A percentile compares a stretch with the other conserved stretches of the same genome.
Conservation (phyloP, 345 rosid genomes). For the Hypericum androsaemum region DNA sequence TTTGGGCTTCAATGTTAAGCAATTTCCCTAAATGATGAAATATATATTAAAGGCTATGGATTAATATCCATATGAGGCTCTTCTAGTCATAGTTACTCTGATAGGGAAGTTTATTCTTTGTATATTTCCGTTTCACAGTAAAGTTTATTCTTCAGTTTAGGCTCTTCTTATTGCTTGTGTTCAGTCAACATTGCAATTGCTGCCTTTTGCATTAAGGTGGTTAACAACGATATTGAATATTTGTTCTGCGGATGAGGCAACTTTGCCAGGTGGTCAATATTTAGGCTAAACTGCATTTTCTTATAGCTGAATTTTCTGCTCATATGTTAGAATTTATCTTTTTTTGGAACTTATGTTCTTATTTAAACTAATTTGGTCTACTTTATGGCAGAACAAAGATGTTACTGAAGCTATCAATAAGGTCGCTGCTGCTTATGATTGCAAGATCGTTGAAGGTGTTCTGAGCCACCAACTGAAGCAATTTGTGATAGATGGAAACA, state of each 20-base stretch:
- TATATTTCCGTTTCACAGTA: background rate
- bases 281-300: too few relatives aligned
- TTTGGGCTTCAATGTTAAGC: background rate
- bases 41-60: slow-evolving; percentile 3
- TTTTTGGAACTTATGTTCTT: background rate
- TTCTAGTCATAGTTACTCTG: slow-evolving; percentile 1
- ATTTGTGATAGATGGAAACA: slow-evolving; percentile 79
- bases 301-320: background rate
- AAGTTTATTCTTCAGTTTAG: background rate
- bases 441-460: slow-evolving; percentile 96
- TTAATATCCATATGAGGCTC: slow-evolving; percentile 8
- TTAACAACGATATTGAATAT: too few relatives aligned
- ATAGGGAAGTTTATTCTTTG: background rate
- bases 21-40: slow-evolving; percentile 6
- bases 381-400: slow-evolving; percentile 65
- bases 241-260: too few relatives aligned
- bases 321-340: background rate
- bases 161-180: background rate
- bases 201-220: too few relatives aligned
- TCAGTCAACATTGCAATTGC: too few relatives aligned
- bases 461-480: slow-evolving; percentile 94
- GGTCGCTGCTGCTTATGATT: slow-evolving; percentile 91
- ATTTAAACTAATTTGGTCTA: background rate
- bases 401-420: slow-evolving; percentile 97
- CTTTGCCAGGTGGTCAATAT: too few relatives aligned